A percentile compares a stretch with the other conserved stretches of the same genome.
Conservation (phyloP, 352 stramenopile genomes). For the Phytopythium chamaehyphon region DNA sequence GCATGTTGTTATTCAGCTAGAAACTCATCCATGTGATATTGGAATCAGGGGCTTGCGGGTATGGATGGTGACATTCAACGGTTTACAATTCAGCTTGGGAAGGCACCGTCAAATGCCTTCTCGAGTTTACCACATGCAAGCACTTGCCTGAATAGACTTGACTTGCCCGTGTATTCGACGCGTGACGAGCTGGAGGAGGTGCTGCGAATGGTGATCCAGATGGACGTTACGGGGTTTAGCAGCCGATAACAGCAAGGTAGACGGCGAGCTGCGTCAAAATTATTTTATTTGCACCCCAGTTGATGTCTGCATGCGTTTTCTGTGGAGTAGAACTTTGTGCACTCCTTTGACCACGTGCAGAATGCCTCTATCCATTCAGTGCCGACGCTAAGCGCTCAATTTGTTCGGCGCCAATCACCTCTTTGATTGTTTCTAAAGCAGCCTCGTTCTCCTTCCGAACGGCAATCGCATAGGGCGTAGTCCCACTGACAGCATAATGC, state of each 20-base stretch:
- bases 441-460: constrained; percentile 62
- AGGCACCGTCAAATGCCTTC: constrained; percentile 37
- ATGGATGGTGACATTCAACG: constrained; percentile 66
- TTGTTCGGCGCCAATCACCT: constrained; percentile 33
- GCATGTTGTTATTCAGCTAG: no score
- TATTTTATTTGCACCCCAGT: no score
- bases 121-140: constrained; percentile 66
- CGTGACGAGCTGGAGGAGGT: constrained; percentile 93
- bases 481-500: constrained; percentile 37
- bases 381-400: constrained; percentile 10
- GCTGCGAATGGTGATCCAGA: constrained; percentile 85
- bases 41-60: constrained; percentile 51
- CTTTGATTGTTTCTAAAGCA: constrained; percentile 50
- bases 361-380: constrained; percentile 9
- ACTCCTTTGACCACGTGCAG: no score
- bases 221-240: constrained; percentile 78
- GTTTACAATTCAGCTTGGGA: constrained; percentile 71
- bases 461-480: constrained; percentile 61
- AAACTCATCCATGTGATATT: no score
- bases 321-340: no score
- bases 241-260: constrained; percentile 44
- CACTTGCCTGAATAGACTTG: constrained; percentile 82
- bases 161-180: constrained; percentile 67
- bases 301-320: no score
- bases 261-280: no score